phyloP scores from a whole-genome alignment of 208 protist species.

The Crithidia mellificae region DNA sequence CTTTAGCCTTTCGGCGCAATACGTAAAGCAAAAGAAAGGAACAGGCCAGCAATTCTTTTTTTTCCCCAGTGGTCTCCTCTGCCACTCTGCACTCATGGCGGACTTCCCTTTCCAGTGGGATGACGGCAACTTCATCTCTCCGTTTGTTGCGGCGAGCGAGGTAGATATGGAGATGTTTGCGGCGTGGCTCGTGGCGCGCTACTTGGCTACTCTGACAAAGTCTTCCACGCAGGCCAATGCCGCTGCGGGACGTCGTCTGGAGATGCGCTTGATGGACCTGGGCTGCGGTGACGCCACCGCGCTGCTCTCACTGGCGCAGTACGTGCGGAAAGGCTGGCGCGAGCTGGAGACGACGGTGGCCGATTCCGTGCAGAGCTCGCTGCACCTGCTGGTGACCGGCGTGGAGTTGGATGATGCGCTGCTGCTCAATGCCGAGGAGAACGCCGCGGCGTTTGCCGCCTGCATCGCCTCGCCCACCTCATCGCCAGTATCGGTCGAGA shows the following conservation, averaged over 20 bases:
- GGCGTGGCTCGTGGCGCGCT: slow-evolving; percentile 33
- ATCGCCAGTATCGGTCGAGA: slow-evolving; percentile 23
- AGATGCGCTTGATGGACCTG: slow-evolving; percentile 54
- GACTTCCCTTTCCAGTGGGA: slow-evolving; percentile 85
- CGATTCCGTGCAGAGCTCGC: background rate
- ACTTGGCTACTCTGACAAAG: slow-evolving; percentile 7
- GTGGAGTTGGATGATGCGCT: slow-evolving; percentile 73
- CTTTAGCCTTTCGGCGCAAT: no score
- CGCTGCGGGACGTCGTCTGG: background rate
- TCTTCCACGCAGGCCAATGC: background rate
- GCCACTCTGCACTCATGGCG: no score
- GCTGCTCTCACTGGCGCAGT: slow-evolving; percentile 33
- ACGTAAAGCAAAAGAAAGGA: no score
- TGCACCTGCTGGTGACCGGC: slow-evolving; percentile 31
- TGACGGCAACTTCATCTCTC: slow-evolving; percentile 73
- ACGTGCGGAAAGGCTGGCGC: slow-evolving; percentile 31
- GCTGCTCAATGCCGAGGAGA: slow-evolving; percentile 30
- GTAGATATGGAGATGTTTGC: slow-evolving; percentile 41
- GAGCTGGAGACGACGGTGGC: slow-evolving; percentile 11
- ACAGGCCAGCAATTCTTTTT: no score
- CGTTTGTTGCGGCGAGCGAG: slow-evolving; percentile 56
- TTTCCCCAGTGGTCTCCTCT: no score
- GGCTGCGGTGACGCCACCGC: slow-evolving; percentile 73
- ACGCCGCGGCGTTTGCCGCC: slow-evolving; percentile 2
- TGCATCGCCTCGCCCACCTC: slow-evolving; percentile 6